Evolutionary conservation across 495 filamentous ascomycete genomes (phyloP).

Genomic region (Tuber melanosporum): DNA sequence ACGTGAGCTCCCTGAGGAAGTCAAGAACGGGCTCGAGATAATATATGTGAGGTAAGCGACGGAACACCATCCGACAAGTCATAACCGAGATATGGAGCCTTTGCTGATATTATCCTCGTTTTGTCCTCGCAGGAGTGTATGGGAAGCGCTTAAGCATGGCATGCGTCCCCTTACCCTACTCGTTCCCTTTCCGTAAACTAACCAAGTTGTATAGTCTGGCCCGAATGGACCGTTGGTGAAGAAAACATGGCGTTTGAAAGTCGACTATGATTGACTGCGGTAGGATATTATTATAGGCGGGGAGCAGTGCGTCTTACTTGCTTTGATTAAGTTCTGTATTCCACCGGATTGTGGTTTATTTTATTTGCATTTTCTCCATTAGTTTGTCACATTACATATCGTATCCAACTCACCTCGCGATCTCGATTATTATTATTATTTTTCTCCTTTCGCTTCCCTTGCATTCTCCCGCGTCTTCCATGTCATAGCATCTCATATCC

Average conservation of each 20-base stretch:
- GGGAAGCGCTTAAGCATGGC: slow-evolving; percentile 40
- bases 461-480: slow-evolving; percentile 3
- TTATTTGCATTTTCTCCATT: neutral
- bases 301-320: slow-evolving; percentile 2
- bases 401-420: neutral
- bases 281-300: neutral
- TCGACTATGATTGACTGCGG: slow-evolving; percentile 29
- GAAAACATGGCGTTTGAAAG: slow-evolving; percentile 41
- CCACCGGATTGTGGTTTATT: neutral
- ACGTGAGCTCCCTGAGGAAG: slow-evolving; percentile 85
- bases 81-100: slow-evolving; percentile 18
- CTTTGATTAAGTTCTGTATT: neutral
- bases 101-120: slow-evolving; percentile 22
- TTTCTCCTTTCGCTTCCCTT: slow-evolving; percentile 8
- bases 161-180: slow-evolving; percentile 26
- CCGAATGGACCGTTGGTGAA: slow-evolving; percentile 40
- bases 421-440: slow-evolving; percentile 6
- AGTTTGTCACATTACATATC: neutral
- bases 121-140: slow-evolving; percentile 35
- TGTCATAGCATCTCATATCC: neutral
- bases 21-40: slow-evolving; percentile 79
- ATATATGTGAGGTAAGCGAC: slow-evolving; percentile 71
- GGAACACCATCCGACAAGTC: slow-evolving; percentile 22
- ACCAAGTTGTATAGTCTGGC: slow-evolving; percentile 37
- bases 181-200: slow-evolving; percentile 9